Percentiles rank a stretch among this genome's conserved stretches.
Evolutionary conservation across 805 yeast genomes (phyloP).

Genomic region (Candida berthetii): DNA sequence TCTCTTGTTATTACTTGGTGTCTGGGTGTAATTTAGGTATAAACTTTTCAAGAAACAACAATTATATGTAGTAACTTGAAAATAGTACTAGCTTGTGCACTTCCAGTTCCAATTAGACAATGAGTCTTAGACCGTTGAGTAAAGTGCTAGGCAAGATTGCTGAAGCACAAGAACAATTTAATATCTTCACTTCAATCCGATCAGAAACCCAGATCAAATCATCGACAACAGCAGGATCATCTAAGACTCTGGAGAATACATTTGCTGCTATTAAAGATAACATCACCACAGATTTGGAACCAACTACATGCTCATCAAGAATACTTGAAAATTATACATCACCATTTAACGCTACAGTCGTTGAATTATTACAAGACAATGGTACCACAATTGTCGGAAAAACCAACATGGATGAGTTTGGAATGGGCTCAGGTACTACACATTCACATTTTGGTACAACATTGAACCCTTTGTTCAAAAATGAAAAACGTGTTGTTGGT

Average conservation of each 20-base stretch:
- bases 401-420: constrained; percentile 93
- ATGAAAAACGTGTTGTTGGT: constrained; percentile 50
- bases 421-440: constrained; percentile 82
- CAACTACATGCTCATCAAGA: constrained; percentile 77
- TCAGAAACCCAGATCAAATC: constrained; percentile 7
- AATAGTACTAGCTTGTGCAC: no score
- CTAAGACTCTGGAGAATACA: constrained; percentile 3
- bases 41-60: background rate
- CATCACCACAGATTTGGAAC: constrained; percentile 55
- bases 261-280: constrained; percentile 71
- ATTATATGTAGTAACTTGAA: no score
- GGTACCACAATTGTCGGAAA: constrained; percentile 68
- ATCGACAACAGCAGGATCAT: background rate
- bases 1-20: background rate
- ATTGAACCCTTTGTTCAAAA: constrained; percentile 41
- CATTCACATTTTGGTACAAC: constrained; percentile 54
- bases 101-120: no score
- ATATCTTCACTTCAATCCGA: constrained; percentile 37
- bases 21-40: background rate
- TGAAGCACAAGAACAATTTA: constrained; percentile 23
- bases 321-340: constrained; percentile 55
- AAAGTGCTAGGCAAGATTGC: background rate
- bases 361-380: constrained; percentile 38
- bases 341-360: constrained; percentile 81
- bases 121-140: background rate